Base-by-base conservation (phyloP, 306 rosid genomes). In the Cicer pinnatifidum region DNA sequence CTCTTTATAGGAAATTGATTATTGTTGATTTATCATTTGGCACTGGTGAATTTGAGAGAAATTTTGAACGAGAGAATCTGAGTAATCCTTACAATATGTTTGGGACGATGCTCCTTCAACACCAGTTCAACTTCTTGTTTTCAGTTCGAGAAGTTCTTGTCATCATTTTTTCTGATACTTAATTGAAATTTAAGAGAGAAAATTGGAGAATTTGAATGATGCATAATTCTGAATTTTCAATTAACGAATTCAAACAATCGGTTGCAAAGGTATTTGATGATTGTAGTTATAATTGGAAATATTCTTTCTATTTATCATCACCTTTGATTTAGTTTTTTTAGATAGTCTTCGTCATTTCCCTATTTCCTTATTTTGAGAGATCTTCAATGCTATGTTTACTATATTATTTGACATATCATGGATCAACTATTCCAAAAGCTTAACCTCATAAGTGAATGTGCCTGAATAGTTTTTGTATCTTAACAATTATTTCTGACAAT, bases 1-100 rank as follows among this genome's bases (percentile, higher is more conserved):
- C 52, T 63, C 11, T 5, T 60, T 57, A 11, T 28, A 5, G 40
- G 62, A 51, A 72, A 45, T 11, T 62, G 76, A 19, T 68, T 39
- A 39, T 77, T n/a, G 19, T 84, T 77, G 20, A 73, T 72, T 47
- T 41, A 73, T 67, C 57, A 41, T 69, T 54, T 71, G 63, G 44
- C 47, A 46, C 10, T 46, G 8, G 19, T 62, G 46, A 38, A 37
- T 13, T 3, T 8, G 64, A 3, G 39, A 11, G 11, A 62, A 60
- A 35, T 12, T 6, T 62, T 38, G 19, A 37, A n/a, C 20, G 46
- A n/a, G 28, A 40, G 7, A 38, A 62, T 38, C 33, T 62, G 23
- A 62, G 19, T 38, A 15, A n/a, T 62, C 11, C 10, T n/a, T 13
- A 23, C 35, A 28, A 15, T 20, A 51, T 51, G 58, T 51, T 51